Base-by-base conservation (phyloP, 805 yeast genomes). In the Nakazawaea anatomiae region DNA sequence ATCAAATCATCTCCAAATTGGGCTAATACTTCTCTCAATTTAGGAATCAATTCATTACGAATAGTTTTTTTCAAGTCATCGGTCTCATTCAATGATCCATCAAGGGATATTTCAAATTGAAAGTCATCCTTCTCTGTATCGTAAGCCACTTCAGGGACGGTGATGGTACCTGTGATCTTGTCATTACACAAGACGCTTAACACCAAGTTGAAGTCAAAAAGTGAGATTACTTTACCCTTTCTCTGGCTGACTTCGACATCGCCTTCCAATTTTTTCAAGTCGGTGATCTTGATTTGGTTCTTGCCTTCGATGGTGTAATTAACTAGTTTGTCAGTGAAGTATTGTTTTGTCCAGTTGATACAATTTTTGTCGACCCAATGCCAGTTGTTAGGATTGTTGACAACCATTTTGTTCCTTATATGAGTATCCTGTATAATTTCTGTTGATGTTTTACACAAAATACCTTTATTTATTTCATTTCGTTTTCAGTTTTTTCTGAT, bases 321-420 rank as follows among this genome's bases (percentile, higher is more conserved):
- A 9, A 74, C 73, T 48, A 90, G 71, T 43, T 81, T 77, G 44
- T 79, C 77, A 32, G 70, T 67, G 66, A 94, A 88, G 67, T 92
- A 92, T 40, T 77, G 75, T 54, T 81, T 81, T 10, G 97, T 77
- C 99, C 99, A 94, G 51, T 80, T 84, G 52, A 92, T 78, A 71
- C 99, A 94, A 74, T 94, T 94, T 69, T 92, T 92, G 71, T 92
- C 97, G 55, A 91, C 97, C 98, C 98, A 94, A 76, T 94, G 99
- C 99, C 99, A 92, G 72, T 92, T 92, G 69, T 94, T 94, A 39
- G 98, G 98, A 76, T 92, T 94, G 70, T 89, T 86, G 34, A 94
- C 91, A 40, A 88, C 97, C 97, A 92, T 92, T 39, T 49, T 56
- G 39, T 28, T 12, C 29, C 14, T 14, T 12, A 49, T 38, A 38